Base-by-base conservation (phyloP, 306 rosid species). In the Senna siamea region DNA sequence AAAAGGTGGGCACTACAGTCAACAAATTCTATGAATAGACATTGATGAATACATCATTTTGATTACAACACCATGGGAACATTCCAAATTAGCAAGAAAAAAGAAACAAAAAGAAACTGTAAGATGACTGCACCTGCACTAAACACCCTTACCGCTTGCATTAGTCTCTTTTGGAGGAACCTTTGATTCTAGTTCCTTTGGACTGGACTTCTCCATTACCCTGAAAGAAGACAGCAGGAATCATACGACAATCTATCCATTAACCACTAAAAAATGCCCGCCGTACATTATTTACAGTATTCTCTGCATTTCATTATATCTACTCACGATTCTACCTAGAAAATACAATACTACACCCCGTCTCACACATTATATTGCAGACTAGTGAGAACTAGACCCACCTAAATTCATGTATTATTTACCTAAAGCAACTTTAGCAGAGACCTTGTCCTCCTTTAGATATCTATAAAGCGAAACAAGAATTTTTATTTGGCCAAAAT, bases 161-260 rank as follows among this genome's bases (percentile, higher is more conserved):
- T 19, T 46, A 48, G 0, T 79, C 58, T 82, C 85, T 70, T 82
- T 85, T 26, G 77, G 74, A 65, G 79, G 78, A 76, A 76, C 79
- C 76, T 82, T 85, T 54, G 85, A 65, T 76, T 85, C 82, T 20
- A 73, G 23, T 54, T 85, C 87, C 77, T 82, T 73, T 18, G 82
- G 64, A 51, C 70, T 20, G 68, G 80, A 37, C 83, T 79, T 76
- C 68, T 82, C 83, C 64, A 62, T 75, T 74, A 34, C 50, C 81
- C 87, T 85, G 79, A 57, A 70, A 60, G 41, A 77, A 69, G 26
- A 68, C 41, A 37, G 56, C 70, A 67, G 65, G 26, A 55, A 60
- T 34, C 66, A 58, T 71, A 56, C 55, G 38, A 44, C 62, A 81
- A 67, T 56, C 44, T 7, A 65, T 56, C 58, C 35, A 34, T 54